Base-by-base conservation (phyloP, 345 rosid species). In the Aquilaria malaccensis region DNA sequence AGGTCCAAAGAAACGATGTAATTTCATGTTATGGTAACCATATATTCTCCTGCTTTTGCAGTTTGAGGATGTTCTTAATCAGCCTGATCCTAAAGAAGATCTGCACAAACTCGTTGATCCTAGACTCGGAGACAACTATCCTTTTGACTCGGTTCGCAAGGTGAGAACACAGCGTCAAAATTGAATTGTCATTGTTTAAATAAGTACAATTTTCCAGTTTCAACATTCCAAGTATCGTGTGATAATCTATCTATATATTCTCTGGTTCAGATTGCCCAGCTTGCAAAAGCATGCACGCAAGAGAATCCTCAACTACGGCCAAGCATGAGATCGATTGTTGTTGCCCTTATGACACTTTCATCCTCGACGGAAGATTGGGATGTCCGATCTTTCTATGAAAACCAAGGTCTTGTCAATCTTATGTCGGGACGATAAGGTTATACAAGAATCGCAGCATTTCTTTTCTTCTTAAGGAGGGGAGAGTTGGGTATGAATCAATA, bases 301-400 rank as follows among this genome's bases (percentile, higher is more conserved):
- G 97, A 83, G 79, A 81, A 76, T 50, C 87, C 96, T 37, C 95
- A 81, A 64, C 69, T 79, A 55, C 85, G 96, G 4, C 97, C 97
- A 1, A 83, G 83, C 33, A 94, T 86, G 97, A 85, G 96, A 71
- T 86, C 92, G 47, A 74, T 91, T 3, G 99, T 91, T 65, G 97
- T 91, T 46, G 95, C 96, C 41, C 69, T 88, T 45, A 91, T 85
- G 71, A 83, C 97, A 2, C 91, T 95, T 22, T 88, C 91, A 2
- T 94, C 99, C 1, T 59, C 86, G 0, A 86, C 95, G 0, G 95
- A 86, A 59, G 95, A 88, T 14, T 91, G 95, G 95, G 96, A 88
- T 71, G 81, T 74, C 2, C 83, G 80, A 6, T 70, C 91, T 56
- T 81, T 85, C 72, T 81, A 83, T 30, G 87, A 85, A 67, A 85